These are phyloP conservation scores for Eucalyptus marginata DNA, from an alignment of 345 rosid species.

Conservation along the genomic window DNA sequence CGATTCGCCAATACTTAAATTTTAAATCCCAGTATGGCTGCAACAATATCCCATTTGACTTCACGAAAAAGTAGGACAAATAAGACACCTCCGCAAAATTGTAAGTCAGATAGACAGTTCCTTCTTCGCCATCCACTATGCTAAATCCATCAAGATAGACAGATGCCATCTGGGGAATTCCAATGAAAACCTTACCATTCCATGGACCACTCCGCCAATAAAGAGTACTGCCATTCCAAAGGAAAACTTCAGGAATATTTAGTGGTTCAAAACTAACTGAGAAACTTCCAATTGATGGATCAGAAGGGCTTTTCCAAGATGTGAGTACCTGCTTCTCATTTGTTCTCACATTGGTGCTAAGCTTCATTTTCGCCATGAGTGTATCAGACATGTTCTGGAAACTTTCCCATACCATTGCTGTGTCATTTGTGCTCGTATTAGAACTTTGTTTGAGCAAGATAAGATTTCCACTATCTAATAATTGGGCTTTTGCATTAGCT, in stretches of 20 bases:
- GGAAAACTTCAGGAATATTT: constrained; percentile 10
- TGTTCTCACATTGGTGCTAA: neutral
- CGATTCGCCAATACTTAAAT: neutral
- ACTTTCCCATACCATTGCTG: no score
- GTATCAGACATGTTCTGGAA: no score
- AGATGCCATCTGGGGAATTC: neutral
- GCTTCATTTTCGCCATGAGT: no score
- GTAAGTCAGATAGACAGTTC: neutral
- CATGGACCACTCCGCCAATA: constrained; percentile 55
- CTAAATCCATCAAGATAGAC: constrained; percentile 2
- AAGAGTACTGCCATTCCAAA: constrained; percentile 27
- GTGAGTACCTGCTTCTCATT: neutral
- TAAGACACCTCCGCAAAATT: neutral
- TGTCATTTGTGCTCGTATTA: no score
- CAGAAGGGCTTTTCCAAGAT: constrained; percentile 16
- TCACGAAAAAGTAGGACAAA: neutral
- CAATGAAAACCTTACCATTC: constrained; percentile 26
- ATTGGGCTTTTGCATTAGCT: no score
- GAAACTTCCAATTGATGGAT: constrained; percentile 16
- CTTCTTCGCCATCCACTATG: neutral
- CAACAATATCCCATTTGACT: neutral
- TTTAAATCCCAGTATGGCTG: neutral
- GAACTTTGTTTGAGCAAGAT: no score
- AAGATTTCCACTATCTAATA: no score
- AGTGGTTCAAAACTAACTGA: neutral